Evolutionary conservation across 2,329 filamentous ascomycete genomes (phyloP), one percentile per base, ranked within the genome.

Genomic region (Fonsecaea erecta): DNA sequence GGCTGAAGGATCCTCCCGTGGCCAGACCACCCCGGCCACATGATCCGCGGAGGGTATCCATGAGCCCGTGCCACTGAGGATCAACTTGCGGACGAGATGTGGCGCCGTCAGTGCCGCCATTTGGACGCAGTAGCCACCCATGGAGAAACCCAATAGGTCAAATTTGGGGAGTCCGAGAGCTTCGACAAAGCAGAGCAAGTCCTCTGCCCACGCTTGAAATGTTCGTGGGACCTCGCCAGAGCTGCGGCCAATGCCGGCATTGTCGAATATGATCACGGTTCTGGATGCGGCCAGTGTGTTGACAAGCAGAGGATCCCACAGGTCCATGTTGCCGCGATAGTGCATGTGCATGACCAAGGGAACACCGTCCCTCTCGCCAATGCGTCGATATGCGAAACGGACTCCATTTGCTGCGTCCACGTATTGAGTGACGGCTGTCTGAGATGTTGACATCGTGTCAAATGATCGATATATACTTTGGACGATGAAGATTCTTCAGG

Each of bases 261-360:
- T 66, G 56, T 68, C 67, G 30, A 69, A 68, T 8, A 68, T 56
- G 60, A 69, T 66, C 24, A 69, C 60, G 26, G 58, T 35, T 55
- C 66, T 52, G 30, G 40, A 28, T 46, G 43, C 55, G 53, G 63
- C 60, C 5, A 66, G 46, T 11, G 55, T 62, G 46, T 68, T 66
- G 63, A 68, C 56, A 12, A 68, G 63, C n/a, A 68, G 51, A 18
- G 66, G 63, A 55, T 66, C 66, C 66, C 66, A 64, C 3, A 66
- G 52, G 32, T 66, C 61, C 66, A 66, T 68, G 28, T 66, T 68
- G 32, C 60, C 64, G 9, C 64, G 66, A 51, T 58, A 68, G 51
- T 66, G 64, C 40, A 68, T 68, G 28, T 68, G 67, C 46, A 65
- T 64, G 48, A 66, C 56, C 28, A 65, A 55, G n/a, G 67, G 65